These are phyloP conservation scores for Bipolaris victoriae DNA, from an alignment of 2,329 filamentous ascomycete species.

Conservation along the genomic window DNA sequence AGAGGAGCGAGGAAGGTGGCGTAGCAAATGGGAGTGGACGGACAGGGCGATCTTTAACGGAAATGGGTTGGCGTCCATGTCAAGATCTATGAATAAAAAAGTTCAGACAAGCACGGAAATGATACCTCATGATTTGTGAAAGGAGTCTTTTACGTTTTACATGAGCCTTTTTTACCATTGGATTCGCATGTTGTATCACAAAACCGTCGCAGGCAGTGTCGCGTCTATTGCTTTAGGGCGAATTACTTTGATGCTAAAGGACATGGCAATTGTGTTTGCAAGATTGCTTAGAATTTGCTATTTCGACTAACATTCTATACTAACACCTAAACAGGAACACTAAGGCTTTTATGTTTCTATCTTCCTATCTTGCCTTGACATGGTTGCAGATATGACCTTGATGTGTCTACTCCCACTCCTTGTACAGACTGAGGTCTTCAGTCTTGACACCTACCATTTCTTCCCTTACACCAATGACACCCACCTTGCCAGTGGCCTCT, in stretches of 20 bases:
- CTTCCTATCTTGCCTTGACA: not conserved
- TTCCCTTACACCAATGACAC: constrained; percentile 71
- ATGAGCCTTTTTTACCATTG: not conserved
- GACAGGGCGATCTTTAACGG: constrained; percentile 47
- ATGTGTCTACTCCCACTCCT: constrained; percentile 44
- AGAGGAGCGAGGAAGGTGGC: constrained; percentile 41
- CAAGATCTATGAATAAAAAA: constrained; percentile 52
- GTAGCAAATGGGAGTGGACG: constrained; percentile 39
- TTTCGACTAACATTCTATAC: constrained; percentile 7
- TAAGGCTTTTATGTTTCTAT: not conserved
- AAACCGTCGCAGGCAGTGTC: not conserved
- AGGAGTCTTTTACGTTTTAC: constrained; percentile 1
- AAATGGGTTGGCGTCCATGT: constrained; percentile 50
- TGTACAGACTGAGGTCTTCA: constrained; percentile 51
- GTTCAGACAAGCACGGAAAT: constrained; percentile 40
- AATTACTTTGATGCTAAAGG: not conserved
- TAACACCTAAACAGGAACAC: not conserved
- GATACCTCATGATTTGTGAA: constrained; percentile 24
- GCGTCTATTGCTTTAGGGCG: no score
- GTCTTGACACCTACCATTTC: constrained; percentile 69
- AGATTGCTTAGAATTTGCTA: not conserved
- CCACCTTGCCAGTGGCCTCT: constrained; percentile 60
- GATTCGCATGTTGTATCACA: not conserved
- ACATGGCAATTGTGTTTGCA: not conserved
- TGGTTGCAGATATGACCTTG: not conserved